Evolutionary conservation across 768 basidiomycete genomes (phyloP).

Genomic region (Pulveroboletus sp.): DNA sequence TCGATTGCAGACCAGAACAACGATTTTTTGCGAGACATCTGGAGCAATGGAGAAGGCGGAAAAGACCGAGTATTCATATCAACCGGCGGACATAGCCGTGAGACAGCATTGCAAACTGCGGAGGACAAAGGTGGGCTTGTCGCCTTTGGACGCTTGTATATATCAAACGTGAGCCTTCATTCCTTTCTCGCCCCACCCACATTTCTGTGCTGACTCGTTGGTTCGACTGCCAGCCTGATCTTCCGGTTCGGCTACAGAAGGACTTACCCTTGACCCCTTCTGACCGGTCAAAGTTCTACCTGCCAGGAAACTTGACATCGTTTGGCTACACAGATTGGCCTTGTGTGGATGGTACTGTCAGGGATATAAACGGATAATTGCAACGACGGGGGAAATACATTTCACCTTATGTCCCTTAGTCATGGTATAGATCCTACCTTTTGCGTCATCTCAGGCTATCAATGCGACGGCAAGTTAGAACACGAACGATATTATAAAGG

Average conservation of each 20-base stretch:
- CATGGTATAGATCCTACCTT: not conserved
- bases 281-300: slow-evolving; percentile 23
- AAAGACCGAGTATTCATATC: slow-evolving; percentile 35
- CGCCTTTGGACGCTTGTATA: slow-evolving; percentile 37
- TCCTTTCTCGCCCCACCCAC: not conserved
- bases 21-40: slow-evolving; percentile 45
- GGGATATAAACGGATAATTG: not conserved
- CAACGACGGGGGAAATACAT: too few relatives aligned
- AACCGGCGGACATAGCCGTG: slow-evolving; percentile 44
- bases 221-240: slow-evolving; percentile 25
- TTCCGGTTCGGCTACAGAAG: slow-evolving; percentile 28
- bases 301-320: slow-evolving; percentile 20
- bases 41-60: slow-evolving; percentile 32
- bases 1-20: slow-evolving; percentile 28
- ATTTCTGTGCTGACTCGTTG: not conserved
- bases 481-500: too few relatives aligned
- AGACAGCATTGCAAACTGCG: slow-evolving; percentile 37
- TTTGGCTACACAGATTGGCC: slow-evolving; percentile 32
- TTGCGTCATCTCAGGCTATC: too few relatives aligned
- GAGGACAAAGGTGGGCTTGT: slow-evolving; percentile 24
- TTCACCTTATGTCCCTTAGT: too few relatives aligned
- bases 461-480: too few relatives aligned
- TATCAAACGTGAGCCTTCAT: slow-evolving; percentile 47
- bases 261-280: slow-evolving; percentile 17
- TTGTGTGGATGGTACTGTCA: slow-evolving; percentile 15